Evolutionary conservation across 495 filamentous ascomycete species (phyloP).

Genomic region (Articulospora tetracladia): DNA sequence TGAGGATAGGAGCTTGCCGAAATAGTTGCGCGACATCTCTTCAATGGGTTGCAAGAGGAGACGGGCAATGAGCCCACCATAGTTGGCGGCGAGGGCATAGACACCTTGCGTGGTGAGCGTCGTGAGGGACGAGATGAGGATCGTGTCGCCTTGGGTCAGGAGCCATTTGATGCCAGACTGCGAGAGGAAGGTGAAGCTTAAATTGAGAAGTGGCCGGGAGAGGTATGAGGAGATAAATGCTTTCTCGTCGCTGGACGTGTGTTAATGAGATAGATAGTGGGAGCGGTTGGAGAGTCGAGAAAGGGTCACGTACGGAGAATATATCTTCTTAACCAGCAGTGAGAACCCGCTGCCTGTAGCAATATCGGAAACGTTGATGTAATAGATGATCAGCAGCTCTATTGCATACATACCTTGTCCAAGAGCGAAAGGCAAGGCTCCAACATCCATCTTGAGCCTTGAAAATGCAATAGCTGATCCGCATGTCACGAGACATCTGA

Average conservation of each 20-base stretch:
- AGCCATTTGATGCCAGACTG: conserved; percentile 88
- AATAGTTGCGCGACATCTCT: conserved; percentile 83
- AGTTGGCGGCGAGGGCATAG: conserved; percentile 90
- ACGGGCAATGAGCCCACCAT: conserved; percentile 85
- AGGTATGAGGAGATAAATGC: conserved; percentile 59
- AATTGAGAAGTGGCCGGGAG: conserved; percentile 57
- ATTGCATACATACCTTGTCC: conserved; percentile 79
- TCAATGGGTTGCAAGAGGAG: conserved; percentile 94
- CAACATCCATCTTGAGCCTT: conserved; percentile 44
- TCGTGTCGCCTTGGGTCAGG: conserved; percentile 88
- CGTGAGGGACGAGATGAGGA: conserved; percentile 75
- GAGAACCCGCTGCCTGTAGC: conserved; percentile 52
- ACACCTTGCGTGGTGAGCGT: conserved; percentile 80
- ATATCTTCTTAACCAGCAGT: conserved; percentile 33
- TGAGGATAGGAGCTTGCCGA: conserved; percentile 60
- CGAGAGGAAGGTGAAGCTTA: conserved; percentile 76
- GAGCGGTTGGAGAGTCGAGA: neutral
- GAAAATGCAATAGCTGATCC: conserved; percentile 56
- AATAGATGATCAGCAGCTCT: conserved; percentile 65
- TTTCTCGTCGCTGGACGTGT: conserved; percentile 1
- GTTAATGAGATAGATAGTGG: neutral
- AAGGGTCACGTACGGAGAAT: conserved; percentile 16
- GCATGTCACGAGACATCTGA: conserved; percentile 71
- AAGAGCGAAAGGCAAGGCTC: conserved; percentile 83
- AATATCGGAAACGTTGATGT: conserved; percentile 39